Conservation (phyloP, 148 eudicot genomes). For the Talinum fruticosum region DNA sequence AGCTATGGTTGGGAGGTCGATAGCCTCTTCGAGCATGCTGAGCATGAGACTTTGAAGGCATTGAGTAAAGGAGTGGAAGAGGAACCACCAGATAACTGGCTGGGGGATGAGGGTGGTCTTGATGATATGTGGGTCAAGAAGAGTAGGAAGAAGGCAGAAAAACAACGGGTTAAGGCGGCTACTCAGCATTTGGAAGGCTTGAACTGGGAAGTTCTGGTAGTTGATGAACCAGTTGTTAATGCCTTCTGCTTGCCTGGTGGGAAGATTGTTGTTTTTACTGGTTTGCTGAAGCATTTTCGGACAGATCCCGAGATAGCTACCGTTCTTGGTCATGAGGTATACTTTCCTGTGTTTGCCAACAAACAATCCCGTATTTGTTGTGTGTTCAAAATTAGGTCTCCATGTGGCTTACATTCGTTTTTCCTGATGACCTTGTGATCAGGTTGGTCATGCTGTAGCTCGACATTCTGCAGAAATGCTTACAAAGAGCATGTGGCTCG, state of each 20-base stretch:
- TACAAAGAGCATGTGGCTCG: constrained; percentile 70
- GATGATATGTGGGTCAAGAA: constrained; percentile 84
- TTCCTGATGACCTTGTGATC: constrained; percentile 7
- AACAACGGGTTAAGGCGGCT: constrained; percentile 34
- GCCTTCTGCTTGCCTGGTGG: constrained; percentile 97
- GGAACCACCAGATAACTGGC: constrained; percentile 34
- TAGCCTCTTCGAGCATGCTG: constrained; percentile 23
- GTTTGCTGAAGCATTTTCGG: constrained; percentile 62
- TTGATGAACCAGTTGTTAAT: constrained; percentile 68
- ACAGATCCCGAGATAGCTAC: constrained; percentile 84
- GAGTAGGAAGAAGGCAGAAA: constrained; percentile 60
- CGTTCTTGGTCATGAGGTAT: constrained; percentile 89
- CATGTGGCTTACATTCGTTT: constrained; percentile 3
- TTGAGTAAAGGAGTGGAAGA: constrained; percentile 34
- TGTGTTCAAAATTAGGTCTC: neutral
- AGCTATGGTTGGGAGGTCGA: constrained; percentile 40
- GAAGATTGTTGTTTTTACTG: constrained; percentile 93
- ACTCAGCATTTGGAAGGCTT: constrained; percentile 74
- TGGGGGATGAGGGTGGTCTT: constrained; percentile 57
- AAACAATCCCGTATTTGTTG: neutral
- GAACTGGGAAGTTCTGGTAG: constrained; percentile 87
- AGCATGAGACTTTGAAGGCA: constrained; percentile 36
- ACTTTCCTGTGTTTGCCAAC: neutral
- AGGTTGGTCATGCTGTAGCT: constrained; percentile 95
- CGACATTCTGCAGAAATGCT: constrained; percentile 80